Base-by-base conservation (phyloP, 2,329 filamentous ascomycete species). In the Alternaria sp. region DNA sequence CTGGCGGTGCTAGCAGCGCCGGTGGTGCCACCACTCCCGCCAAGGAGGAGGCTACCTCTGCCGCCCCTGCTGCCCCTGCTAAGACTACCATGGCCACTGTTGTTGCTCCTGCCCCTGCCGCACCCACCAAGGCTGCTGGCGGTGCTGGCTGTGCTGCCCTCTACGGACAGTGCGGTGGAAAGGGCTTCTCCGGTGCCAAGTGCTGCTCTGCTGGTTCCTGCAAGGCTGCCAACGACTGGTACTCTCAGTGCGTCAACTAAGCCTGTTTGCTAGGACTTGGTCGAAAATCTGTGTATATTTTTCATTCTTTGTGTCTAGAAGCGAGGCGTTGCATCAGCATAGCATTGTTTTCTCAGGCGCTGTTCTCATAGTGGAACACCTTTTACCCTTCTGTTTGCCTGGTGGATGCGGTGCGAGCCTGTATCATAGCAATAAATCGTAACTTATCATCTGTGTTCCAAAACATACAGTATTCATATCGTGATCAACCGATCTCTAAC, bases 141-240 rank as follows among this genome's bases (percentile, higher is more conserved):
- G n/a, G 22, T 36, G 53, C 55, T 50, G 54, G 54, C 34, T 66
- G 63, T 36, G 64, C 60, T 40, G 40, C 58, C 12, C 54, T 55
- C 14, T 69, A 40, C 34, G 62, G 44, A 45, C 65, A 68, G 57
- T 68, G 65, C 52, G 67, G 67, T 51, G 65, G 67, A 3, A n/a
- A 60, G 25, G 60, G 59, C 14, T 68, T 60, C 48, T 45, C 28
- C 36, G 67, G 67, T 11, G 58, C 65, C 36, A 63, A 51, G 18
- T 63, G 64, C 60, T 70, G 67, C 59, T 38, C 64, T 22, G 14
- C 62, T 1, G 67, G 67, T 40, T 27, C 58, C 16, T 69, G 67
- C 67, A 67, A 68, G 58, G 34, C 44, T 14, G 43, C 54, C 41
- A 69, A 69, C 63, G 50, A 53, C 18, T 69, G 57, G 43, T 69